Evolutionary conservation across 768 basidiomycete species (phyloP), one percentile per base, ranked within the genome.

Genomic region (Amanita muscaria): DNA sequence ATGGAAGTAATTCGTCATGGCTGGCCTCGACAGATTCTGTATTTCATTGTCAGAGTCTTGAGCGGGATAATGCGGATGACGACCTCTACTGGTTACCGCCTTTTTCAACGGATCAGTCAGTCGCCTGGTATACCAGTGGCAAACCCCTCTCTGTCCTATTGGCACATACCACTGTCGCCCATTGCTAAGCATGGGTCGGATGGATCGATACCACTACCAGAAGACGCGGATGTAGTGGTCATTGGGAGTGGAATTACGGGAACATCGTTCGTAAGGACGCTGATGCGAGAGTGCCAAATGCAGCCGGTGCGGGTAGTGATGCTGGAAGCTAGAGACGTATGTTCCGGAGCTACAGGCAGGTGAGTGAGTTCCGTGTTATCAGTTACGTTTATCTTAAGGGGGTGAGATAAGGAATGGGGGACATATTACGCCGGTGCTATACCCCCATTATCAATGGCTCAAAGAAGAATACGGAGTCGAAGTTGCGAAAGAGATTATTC

Each of bases 251-350:
- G 77, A 0, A 76, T 79, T 46, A 77, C 77, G 0, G 75, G 76
- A 4, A 62, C 72, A 1, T 67, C 72, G 0, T 57, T 74, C 32
- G 67, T 66, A 11, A 67, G 67, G 44, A 63, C 65, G 9, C 40
- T 71, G 35, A 19, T 87, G 12, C 63, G 68, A 31, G 57, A 58
- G 47, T n/a, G 44, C 22, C 48, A 54, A 7, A 58, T 54, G 19
- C 58, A 56, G 21, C 45, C 50, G 22, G 47, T 75, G 11, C 61
- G 64, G 29, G 59, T 92, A 2, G 74, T 88, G 16, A 79, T 90
- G 67, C 69, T 94, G 16, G 90, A 94, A 52, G 90, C 89, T 3
- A 64, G 90, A 43, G 83, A 85, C 9, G 69, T 69, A 0, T 87
- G 84, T 53, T 83, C 80, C 0, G 84, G 84, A 1, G 84, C 84